Evolutionary conservation across 2,329 filamentous ascomycete genomes (phyloP).

Genomic region (Fusarium burgessii): DNA sequence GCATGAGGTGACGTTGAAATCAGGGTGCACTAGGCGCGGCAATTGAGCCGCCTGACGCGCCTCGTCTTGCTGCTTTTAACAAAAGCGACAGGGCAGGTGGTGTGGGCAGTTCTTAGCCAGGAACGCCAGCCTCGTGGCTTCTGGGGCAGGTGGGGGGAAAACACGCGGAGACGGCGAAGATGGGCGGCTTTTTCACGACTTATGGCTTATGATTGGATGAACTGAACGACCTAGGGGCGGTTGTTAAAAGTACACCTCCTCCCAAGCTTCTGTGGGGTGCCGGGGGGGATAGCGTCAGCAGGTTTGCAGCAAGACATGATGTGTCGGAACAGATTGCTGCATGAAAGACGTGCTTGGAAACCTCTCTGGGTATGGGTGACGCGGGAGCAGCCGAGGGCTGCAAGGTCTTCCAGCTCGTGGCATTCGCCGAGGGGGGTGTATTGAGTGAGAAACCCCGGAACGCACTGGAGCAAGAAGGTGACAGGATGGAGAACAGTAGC

Average conservation of each 20-base stretch:
- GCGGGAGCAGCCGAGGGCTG: conserved; percentile 46
- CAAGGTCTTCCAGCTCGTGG: conserved; percentile 33
- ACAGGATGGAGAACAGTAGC: conserved; percentile 31
- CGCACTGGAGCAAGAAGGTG: conserved; percentile 34
- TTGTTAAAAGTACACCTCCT: conserved; percentile 61
- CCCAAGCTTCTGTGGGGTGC: conserved; percentile 45
- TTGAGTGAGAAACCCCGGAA: conserved; percentile 35
- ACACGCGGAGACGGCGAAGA: conserved; percentile 21
- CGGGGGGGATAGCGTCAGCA: conserved; percentile 41
- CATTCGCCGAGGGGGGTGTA: conserved; percentile 39
- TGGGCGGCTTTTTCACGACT: conserved; percentile 59
- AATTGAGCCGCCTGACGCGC: conserved; percentile 54
- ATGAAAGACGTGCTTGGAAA: conserved; percentile 35
- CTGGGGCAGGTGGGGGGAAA: conserved; percentile 44
- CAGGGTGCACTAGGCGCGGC: conserved; percentile 48
- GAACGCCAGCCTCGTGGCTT: conserved; percentile 45
- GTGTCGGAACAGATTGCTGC: conserved; percentile 41
- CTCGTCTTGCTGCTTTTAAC: conserved; percentile 58
- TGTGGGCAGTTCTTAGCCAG: conserved; percentile 43
- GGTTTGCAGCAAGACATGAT: conserved; percentile 39
- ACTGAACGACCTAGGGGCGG: conserved; percentile 49
- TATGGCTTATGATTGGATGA: conserved; percentile 68
- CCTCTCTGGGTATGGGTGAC: conserved; percentile 37
- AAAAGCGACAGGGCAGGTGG: conserved; percentile 42
- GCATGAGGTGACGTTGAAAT: conserved; percentile 47